Base-by-base conservation (phyloP, 345 rosid genomes). In the Populus simonii region DNA sequence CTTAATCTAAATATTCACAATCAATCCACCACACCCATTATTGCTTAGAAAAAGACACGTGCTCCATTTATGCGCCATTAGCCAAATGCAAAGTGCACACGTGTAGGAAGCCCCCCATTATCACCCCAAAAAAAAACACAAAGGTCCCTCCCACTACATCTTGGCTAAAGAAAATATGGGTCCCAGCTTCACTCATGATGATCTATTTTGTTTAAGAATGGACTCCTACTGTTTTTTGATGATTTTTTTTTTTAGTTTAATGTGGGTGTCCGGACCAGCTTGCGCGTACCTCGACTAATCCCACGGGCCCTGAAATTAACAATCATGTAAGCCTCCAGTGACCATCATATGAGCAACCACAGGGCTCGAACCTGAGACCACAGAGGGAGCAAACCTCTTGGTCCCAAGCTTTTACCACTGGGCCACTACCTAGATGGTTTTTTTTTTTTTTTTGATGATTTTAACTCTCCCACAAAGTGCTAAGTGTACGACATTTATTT, bases 31-130 rank as follows among this genome's bases (percentile, higher is more conserved):
- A 22, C 20, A 6, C 33, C 67, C 76, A 73, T 75, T 62, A 70
- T 67, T 63, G 67, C 71, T 47, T 63, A 63, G 79, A 39, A 69
- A 81, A 79, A 25, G 82, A 76, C 71, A 81, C 61, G 53, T 27
- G 62, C 70, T 57, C 74, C 35, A 20, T 43, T 27, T 5, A 71
- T 75, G 73, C 51, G 2, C 77, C 70, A 72, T 71, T 39, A 43
- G 0, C 76, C 71, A 59, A 76, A 18, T 27, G 69, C 17, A 66
- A 41, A 71, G 29, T 20, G 41, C 6, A 82, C 74, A 82, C 77
- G 79, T 70, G 59, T 62, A 36, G 33, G 68, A 80, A 78, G 49
- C 61, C 72, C 45, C 36, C 47, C 59, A 17, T 41, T 65, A 63
- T 68, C 78, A 25, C n/a, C 69, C 70, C 17, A 68, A 43, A 43